These are phyloP conservation scores for Glycyrrhiza uralensis DNA, from an alignment of 306 rosid genomes.

Conservation along the genomic window DNA sequence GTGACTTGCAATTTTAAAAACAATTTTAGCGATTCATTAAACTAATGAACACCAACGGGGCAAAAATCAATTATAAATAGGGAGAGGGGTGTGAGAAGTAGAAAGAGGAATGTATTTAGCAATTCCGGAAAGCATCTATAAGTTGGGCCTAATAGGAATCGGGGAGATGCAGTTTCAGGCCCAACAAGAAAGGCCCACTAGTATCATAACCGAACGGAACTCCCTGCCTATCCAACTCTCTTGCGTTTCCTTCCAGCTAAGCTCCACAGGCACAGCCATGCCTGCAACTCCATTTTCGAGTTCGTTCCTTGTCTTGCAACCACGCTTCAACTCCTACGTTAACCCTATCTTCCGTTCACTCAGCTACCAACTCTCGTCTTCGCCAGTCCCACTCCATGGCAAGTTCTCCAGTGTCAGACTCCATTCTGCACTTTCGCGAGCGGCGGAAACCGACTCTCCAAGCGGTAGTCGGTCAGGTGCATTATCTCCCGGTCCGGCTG, in stretches of 20 bases:
- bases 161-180: not conserved
- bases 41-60: no score
- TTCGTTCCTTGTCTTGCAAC: constrained; percentile 48
- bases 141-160: not conserved
- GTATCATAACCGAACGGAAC: not conserved
- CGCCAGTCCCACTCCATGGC: constrained; percentile 37
- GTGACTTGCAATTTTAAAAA: no score
- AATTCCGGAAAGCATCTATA: no score
- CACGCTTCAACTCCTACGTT: constrained; percentile 43
- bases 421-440: constrained; percentile 41
- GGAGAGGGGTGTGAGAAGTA: no score
- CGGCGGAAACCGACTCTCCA: constrained; percentile 39
- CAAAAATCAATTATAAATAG: no score
- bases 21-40: no score
- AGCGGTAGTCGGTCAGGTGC: constrained; percentile 68
- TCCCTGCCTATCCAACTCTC: not conserved
- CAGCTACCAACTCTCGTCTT: constrained; percentile 34
- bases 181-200: not conserved
- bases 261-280: constrained; percentile 32
- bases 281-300: constrained; percentile 50
- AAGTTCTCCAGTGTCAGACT: constrained; percentile 28
- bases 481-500: constrained; percentile 42
- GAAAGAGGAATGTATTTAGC: no score
- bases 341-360: constrained; percentile 50
- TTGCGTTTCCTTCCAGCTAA: not conserved